Conservation (phyloP, 257 asterid genomes). For the Plectranthus barbatus region DNA sequence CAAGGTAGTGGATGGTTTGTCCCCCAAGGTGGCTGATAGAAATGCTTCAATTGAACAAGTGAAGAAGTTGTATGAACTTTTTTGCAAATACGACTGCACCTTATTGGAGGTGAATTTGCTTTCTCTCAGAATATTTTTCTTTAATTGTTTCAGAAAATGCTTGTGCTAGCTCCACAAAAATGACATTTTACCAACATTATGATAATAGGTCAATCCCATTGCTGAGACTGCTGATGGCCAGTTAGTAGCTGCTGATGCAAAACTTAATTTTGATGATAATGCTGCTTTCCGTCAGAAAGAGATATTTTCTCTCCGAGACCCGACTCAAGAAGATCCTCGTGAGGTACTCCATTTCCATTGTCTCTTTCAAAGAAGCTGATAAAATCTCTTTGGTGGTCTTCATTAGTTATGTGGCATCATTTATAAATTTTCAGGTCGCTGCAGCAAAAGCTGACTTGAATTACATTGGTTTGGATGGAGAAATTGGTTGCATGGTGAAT, state of each 20-base stretch:
- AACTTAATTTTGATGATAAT: constrained; percentile 94
- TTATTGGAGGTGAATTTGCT: constrained; percentile 61
- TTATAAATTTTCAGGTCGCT: constrained; percentile 48
- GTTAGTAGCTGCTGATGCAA: constrained; percentile 98
- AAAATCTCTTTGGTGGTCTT: neutral
- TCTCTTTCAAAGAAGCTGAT: neutral
- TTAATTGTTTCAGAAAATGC: neutral
- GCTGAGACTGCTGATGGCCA: constrained; percentile 89
- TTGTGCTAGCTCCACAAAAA: constrained; percentile 2
- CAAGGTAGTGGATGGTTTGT: constrained; percentile 93
- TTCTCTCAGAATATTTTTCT: neutral
- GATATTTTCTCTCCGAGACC: constrained; percentile 75
- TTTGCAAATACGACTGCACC: constrained; percentile 94
- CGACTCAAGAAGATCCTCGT: constrained; percentile 98
- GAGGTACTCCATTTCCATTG: constrained; percentile 47
- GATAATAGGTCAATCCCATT: constrained; percentile 79
- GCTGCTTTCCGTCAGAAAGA: constrained; percentile 93
- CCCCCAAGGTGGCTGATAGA: constrained; percentile 87
- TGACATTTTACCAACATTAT: neutral
- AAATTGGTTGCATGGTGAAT: constrained; percentile 99
- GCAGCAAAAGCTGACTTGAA: constrained; percentile 96
- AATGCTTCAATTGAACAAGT: constrained; percentile 88
- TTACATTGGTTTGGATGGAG: too few relatives aligned
- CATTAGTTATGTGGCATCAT: neutral
- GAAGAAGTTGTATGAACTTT: constrained; percentile 87